Conservation (phyloP, 106 monocot genomes). For the Phalaenopsis aphrodite region DNA sequence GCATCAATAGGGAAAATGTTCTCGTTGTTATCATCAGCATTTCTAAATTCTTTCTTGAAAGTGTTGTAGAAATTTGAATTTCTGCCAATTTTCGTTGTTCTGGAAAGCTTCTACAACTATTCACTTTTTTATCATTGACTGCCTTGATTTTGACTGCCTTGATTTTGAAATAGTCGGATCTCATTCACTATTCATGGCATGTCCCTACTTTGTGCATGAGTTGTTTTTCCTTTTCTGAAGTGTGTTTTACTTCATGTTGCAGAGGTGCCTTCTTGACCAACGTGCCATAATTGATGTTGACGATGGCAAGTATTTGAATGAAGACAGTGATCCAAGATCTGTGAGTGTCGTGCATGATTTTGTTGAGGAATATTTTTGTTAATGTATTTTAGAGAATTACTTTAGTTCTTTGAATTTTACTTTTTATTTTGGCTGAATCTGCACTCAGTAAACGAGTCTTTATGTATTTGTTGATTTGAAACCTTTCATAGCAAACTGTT, state of each 20-base stretch:
- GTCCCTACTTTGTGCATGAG: background rate
- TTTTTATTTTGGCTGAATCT: background rate
- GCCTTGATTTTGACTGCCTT: background rate
- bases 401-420: background rate
- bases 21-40: background rate
- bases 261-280: slow-evolving; percentile 82
- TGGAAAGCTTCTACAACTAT: background rate
- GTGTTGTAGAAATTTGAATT: background rate
- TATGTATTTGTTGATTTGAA: background rate
- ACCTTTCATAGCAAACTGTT: background rate
- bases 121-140: background rate
- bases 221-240: background rate
- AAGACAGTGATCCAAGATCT: slow-evolving; percentile 87
- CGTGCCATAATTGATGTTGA: slow-evolving; percentile 74
- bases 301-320: slow-evolving; percentile 81
- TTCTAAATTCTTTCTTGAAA: background rate
- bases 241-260: slow-evolving; percentile 15
- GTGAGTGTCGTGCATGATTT: slow-evolving; percentile 26
- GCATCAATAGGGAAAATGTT: too few relatives aligned
- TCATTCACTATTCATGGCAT: background rate
- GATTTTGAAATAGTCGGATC: background rate
- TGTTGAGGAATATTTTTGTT: background rate
- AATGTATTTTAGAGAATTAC: background rate
- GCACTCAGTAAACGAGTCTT: background rate
- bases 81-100: background rate